Evolutionary conservation across 805 yeast genomes (phyloP).

Genomic region (Monosporozyma servazzii): DNA sequence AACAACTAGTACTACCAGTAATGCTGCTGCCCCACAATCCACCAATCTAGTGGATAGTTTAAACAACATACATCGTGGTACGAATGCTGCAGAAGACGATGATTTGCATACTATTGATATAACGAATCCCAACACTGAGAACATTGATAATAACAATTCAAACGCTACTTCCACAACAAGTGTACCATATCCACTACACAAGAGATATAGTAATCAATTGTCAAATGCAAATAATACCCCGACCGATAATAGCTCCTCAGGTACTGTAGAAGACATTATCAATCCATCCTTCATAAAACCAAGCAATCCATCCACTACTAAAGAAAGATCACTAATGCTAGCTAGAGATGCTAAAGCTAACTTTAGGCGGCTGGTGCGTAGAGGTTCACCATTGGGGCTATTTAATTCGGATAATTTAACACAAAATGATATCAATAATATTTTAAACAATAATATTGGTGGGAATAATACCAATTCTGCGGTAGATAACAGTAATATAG

Average conservation of each 20-base stretch:
- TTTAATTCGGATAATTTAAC: neutral
- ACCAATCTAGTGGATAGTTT: neutral
- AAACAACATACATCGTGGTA: neutral
- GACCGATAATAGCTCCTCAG: constrained; percentile 1
- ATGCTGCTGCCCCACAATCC: neutral
- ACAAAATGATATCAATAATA: neutral
- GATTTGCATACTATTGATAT: neutral
- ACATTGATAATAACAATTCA: neutral
- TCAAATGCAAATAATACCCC: neutral
- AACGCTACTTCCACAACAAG: neutral
- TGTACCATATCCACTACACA: neutral
- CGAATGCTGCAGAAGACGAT: neutral
- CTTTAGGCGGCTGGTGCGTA: neutral
- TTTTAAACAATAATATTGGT: neutral
- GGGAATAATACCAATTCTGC: neutral
- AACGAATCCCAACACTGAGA: neutral
- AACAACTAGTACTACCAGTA: neutral
- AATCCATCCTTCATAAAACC: constrained; percentile 19
- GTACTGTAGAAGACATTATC: constrained; percentile 23
- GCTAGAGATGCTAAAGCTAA: constrained; percentile 2
- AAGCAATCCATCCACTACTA: neutral
- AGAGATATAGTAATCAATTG: neutral
- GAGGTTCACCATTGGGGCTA: constrained; percentile 3
- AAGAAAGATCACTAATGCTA: constrained; percentile 2
- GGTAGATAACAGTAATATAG: neutral